phyloP scores from a whole-genome alignment of 2,329 filamentous ascomycete genomes.

The Plenodomus tracheiphilus region DNA sequence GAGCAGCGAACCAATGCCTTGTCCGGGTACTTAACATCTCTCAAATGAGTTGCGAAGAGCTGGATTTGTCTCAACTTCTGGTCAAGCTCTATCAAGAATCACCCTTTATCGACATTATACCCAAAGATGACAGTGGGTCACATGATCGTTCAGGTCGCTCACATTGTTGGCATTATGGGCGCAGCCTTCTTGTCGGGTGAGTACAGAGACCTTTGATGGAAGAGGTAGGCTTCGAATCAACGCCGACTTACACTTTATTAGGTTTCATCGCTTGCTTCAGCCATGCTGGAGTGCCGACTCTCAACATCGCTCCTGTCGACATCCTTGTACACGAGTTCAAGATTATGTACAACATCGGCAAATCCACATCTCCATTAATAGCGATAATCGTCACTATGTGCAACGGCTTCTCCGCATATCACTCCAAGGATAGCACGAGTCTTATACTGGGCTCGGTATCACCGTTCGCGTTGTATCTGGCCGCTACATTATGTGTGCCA shows the following conservation, averaged over 20 bases:
- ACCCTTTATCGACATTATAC: no score
- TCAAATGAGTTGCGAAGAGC: no score
- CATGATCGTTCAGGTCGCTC: neutral
- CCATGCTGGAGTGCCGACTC: slow-evolving; percentile 6
- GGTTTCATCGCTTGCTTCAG: slow-evolving; percentile 7
- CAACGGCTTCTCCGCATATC: slow-evolving; percentile 5
- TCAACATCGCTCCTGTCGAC: slow-evolving; percentile 5
- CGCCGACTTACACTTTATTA: neutral
- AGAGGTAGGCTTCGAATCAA: no score
- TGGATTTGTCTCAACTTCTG: no score
- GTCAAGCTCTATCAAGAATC: no score
- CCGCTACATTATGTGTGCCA: slow-evolving; percentile 1
- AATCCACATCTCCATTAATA: slow-evolving; percentile 2
- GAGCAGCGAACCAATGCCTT: no score
- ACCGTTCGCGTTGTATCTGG: slow-evolving; percentile 1
- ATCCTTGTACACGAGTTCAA: slow-evolving; percentile 5
- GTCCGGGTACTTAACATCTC: no score
- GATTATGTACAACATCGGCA: slow-evolving; percentile 8
- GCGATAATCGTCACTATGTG: slow-evolving; percentile 5
- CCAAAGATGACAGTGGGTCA: neutral
- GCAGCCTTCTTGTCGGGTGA: slow-evolving; percentile 5
- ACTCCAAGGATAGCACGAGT: neutral
- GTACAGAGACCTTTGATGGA: neutral
- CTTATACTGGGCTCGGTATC: neutral
- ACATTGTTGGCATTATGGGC: slow-evolving; percentile 1